These are phyloP conservation scores for Fusarium neocosmosporiellum DNA, from an alignment of 2,329 filamentous ascomycete genomes.

Conservation along the genomic window DNA sequence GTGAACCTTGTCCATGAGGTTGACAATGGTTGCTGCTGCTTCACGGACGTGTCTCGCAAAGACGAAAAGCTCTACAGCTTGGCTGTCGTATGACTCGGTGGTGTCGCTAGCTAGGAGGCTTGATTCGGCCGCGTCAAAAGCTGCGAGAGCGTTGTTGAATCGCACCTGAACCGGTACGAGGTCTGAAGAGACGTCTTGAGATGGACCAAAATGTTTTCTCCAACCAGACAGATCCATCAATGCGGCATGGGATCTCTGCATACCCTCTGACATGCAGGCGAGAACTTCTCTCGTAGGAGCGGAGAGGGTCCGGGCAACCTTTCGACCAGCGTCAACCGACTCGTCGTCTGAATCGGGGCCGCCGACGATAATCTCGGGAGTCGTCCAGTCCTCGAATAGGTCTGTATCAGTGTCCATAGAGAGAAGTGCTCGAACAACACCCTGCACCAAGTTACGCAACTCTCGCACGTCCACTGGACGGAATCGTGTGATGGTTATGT, in stretches of 20 bases:
- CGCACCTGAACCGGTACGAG: slow-evolving; percentile 52
- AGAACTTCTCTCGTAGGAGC: slow-evolving; percentile 60
- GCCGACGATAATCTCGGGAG: slow-evolving; percentile 26
- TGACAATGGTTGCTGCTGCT: slow-evolving; percentile 59
- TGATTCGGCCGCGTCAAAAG: slow-evolving; percentile 61
- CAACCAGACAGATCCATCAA: slow-evolving; percentile 66
- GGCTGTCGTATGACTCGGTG: slow-evolving; percentile 58
- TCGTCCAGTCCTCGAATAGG: slow-evolving; percentile 53
- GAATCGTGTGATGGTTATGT: slow-evolving; percentile 67
- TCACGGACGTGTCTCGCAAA: slow-evolving; percentile 67
- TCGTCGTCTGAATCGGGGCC: slow-evolving; percentile 11
- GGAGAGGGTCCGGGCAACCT: slow-evolving; percentile 50
- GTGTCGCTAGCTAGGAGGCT: slow-evolving; percentile 59
- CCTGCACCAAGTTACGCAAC: slow-evolving; percentile 66
- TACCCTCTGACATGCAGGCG: slow-evolving; percentile 55
- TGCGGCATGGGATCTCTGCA: slow-evolving; percentile 62
- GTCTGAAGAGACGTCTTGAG: slow-evolving; percentile 55
- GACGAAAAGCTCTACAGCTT: slow-evolving; percentile 64
- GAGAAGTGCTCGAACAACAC: slow-evolving; percentile 63
- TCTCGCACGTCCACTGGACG: slow-evolving; percentile 60
- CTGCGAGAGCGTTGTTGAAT: slow-evolving; percentile 56
- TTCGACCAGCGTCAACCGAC: slow-evolving; percentile 33
- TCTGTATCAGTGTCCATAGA: slow-evolving; percentile 62
- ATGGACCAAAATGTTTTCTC: slow-evolving; percentile 59
- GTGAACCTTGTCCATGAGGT: slow-evolving; percentile 59